Conservation (phyloP, 768 basidiomycete species). For the Mycena indigotica region DNA sequence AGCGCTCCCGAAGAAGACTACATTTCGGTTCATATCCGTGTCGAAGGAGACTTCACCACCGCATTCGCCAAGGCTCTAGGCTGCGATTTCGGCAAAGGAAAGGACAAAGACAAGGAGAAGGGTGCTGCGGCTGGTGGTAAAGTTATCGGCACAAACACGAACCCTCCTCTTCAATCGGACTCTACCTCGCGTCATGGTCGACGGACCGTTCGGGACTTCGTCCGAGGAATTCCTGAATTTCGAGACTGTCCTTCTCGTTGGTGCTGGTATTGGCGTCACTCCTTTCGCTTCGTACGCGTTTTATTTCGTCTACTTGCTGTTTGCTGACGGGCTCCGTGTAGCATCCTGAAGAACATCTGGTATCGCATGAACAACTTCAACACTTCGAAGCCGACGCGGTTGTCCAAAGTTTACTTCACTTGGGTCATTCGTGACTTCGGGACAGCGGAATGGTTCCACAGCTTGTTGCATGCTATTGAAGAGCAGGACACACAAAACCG, state of each 20-base stretch:
- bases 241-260: constrained; percentile 87
- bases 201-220: constrained; percentile 93
- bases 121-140: constrained; percentile 54
- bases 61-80: constrained; percentile 82
- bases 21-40: constrained; percentile 90
- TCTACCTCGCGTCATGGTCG: constrained; percentile 92
- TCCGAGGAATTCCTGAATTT: constrained; percentile 91
- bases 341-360: constrained; percentile 89
- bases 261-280: constrained; percentile 95
- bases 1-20: constrained; percentile 96
- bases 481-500: constrained; percentile 85
- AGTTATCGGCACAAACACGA: constrained; percentile 65
- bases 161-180: constrained; percentile 70
- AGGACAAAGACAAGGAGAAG: constrained; percentile 11
- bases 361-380: constrained; percentile 94
- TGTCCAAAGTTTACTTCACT: constrained; percentile 91
- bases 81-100: constrained; percentile 67
- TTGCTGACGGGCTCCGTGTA: constrained; percentile 27
- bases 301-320: constrained; percentile 1
- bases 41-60: constrained; percentile 85
- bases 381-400: constrained; percentile 72
- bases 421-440: constrained; percentile 97
- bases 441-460: constrained; percentile 92
- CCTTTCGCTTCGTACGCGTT: constrained; percentile 92
- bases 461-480: constrained; percentile 89